Evolutionary conservation across 1,139 yeast genomes (phyloP).

Genomic region (Yamadazyma diospyri): DNA sequence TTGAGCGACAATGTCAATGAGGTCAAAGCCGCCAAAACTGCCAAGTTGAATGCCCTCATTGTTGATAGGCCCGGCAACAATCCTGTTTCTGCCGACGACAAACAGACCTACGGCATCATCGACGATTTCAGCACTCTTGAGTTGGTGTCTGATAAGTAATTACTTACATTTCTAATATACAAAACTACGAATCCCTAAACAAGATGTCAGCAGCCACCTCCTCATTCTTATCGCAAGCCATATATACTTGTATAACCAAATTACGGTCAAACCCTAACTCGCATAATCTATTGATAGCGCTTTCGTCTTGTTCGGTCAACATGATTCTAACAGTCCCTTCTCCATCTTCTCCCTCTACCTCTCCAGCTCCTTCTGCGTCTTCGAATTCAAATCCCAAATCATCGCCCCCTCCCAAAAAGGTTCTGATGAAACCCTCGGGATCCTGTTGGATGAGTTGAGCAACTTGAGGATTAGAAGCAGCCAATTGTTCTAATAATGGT

Average conservation of each 20-base stretch:
- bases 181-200: slow-evolving; percentile 48
- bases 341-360: slow-evolving; percentile 27
- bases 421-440: slow-evolving; percentile 80
- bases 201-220: slow-evolving; percentile 93
- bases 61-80: slow-evolving; percentile 79
- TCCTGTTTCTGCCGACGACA: slow-evolving; percentile 38
- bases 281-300: slow-evolving; percentile 81
- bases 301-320: slow-evolving; percentile 80
- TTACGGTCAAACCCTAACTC: slow-evolving; percentile 91
- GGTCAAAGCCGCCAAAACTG: slow-evolving; percentile 65
- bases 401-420: slow-evolving; percentile 59
- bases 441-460: slow-evolving; percentile 79
- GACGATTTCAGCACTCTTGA: slow-evolving; percentile 4
- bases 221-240: slow-evolving; percentile 98
- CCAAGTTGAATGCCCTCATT: slow-evolving; percentile 58
- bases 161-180: slow-evolving; percentile 13
- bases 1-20: slow-evolving; percentile 73
- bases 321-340: slow-evolving; percentile 52
- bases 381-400: slow-evolving; percentile 43
- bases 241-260: slow-evolving; percentile 86
- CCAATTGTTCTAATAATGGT: slow-evolving; percentile 77
- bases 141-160: background rate
- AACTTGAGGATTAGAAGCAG: slow-evolving; percentile 81
- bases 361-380: slow-evolving; percentile 23
- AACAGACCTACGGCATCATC: slow-evolving; percentile 18